These are phyloP conservation scores for Paraphaeosphaeria minitans DNA, from an alignment of 2,329 filamentous ascomycete species.

Conservation along the genomic window DNA sequence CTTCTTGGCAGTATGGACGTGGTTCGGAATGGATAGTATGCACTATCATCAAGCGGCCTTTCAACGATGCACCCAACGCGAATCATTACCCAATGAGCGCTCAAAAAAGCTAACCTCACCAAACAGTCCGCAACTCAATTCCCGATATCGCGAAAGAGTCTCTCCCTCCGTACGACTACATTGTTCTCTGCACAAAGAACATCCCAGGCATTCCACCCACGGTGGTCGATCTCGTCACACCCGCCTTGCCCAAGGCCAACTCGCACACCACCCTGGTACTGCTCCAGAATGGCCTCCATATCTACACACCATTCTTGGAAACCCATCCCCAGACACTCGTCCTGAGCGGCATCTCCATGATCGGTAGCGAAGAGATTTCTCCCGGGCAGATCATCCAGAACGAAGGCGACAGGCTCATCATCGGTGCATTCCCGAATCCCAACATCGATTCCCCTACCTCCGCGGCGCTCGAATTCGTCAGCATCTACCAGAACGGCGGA, in stretches of 20 bases:
- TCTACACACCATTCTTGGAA: conserved; percentile 59
- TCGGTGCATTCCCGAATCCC: conserved; percentile 57
- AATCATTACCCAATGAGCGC: not conserved
- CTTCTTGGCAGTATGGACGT: not conserved
- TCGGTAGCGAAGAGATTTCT: conserved; percentile 56
- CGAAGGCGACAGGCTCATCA: conserved; percentile 55
- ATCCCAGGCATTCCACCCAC: conserved; percentile 59
- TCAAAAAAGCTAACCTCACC: not conserved
- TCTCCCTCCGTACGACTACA: conserved; percentile 57
- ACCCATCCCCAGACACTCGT: conserved; percentile 59
- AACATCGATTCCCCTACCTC: conserved; percentile 25
- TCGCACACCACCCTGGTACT: conserved; percentile 61
- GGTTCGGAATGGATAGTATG: too few relatives aligned
- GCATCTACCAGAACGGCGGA: conserved; percentile 54
- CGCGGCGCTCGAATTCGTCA: conserved; percentile 51
- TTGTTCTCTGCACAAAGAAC: conserved; percentile 65
- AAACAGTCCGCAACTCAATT: conserved; percentile 54
- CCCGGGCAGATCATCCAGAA: conserved; percentile 60
- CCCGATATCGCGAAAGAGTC: conserved; percentile 50
- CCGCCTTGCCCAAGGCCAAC: conserved; percentile 56
- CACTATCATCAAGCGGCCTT: too few relatives aligned
- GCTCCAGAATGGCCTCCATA: conserved; percentile 68
- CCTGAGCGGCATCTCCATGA: conserved; percentile 60
- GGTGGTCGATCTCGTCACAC: conserved; percentile 55
- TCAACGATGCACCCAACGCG: too few relatives aligned